A percentile compares a stretch with the other conserved stretches of the same genome.
Conservation (phyloP, 2,329 filamentous ascomycete species). For the Delphinella strobiligena region DNA sequence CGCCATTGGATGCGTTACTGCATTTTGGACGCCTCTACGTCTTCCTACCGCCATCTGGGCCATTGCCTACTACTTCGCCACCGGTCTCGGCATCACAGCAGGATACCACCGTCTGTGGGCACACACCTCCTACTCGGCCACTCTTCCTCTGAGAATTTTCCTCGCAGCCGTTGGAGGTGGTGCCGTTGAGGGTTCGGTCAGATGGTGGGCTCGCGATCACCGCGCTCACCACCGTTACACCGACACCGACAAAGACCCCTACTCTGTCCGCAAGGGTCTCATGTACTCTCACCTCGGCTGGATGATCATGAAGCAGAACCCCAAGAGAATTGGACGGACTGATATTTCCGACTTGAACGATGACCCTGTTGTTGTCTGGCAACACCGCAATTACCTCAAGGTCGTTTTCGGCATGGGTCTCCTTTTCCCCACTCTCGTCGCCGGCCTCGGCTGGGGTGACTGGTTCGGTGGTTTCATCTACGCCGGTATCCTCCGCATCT, state of each 20-base stretch:
- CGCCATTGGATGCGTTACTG: constrained; percentile 56
- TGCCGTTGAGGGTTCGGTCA: constrained; percentile 72
- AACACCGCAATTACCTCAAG: constrained; percentile 79
- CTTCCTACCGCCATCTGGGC: constrained; percentile 62
- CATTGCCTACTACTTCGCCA: constrained; percentile 71
- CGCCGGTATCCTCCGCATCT: constrained; percentile 72
- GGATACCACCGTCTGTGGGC: constrained; percentile 79
- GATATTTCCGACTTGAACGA: constrained; percentile 84
- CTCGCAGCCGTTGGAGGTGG: constrained; percentile 71
- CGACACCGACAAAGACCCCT: constrained; percentile 84
- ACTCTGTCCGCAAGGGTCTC: constrained; percentile 80
- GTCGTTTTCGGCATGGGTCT: constrained; percentile 66
- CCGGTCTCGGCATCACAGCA: constrained; percentile 33
- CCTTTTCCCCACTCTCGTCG: constrained; percentile 60
- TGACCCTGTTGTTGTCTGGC: constrained; percentile 73
- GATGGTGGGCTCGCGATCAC: constrained; percentile 83
- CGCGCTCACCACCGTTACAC: constrained; percentile 84
- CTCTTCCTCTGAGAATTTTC: constrained; percentile 65
- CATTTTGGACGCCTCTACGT: constrained; percentile 67
- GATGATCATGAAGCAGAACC: constrained; percentile 92
- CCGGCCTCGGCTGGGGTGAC: constrained; percentile 70
- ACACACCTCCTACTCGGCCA: constrained; percentile 71
- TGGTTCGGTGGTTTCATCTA: constrained; percentile 76
- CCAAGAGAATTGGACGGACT: constrained; percentile 75
- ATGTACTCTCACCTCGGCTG: constrained; percentile 76